A percentile compares a stretch with the other conserved stretches of the same genome.
These are phyloP conservation scores for Cydonia oblonga DNA, from an alignment of 331 rosid genomes.

Conservation along the genomic window DNA sequence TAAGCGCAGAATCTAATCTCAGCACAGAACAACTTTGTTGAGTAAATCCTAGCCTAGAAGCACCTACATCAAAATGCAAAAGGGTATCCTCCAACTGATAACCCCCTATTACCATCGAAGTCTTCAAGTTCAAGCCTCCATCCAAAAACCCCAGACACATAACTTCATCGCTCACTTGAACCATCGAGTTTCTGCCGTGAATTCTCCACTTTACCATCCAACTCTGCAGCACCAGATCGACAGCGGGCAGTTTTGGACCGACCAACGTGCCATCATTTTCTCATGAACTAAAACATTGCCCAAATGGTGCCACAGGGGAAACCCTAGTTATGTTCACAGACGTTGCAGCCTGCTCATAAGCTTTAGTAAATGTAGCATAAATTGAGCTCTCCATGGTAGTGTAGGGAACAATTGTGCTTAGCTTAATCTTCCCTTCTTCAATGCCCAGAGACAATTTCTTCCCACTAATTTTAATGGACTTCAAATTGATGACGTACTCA, in stretches of 20 bases:
- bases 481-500: constrained; percentile 53
- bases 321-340: constrained; percentile 29
- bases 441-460: constrained; percentile 25
- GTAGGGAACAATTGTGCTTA: constrained; percentile 60
- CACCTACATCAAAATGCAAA: constrained; percentile 32
- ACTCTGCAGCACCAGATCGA: constrained; percentile 32
- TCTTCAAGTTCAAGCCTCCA: constrained; percentile 23
- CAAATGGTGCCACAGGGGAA: constrained; percentile 27
- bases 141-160: constrained; percentile 38
- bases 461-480: constrained; percentile 30
- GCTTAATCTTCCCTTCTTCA: constrained; percentile 37
- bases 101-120: constrained; percentile 35
- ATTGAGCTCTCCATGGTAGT: constrained; percentile 38
- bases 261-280: background rate
- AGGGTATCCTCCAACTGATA: constrained; percentile 33
- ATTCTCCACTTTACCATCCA: constrained; percentile 27
- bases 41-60: constrained; percentile 38
- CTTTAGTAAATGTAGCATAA: constrained; percentile 28
- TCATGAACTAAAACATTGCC: constrained; percentile 21
- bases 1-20: background rate
- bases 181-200: constrained; percentile 41
- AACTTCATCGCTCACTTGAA: constrained; percentile 17
- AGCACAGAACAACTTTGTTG: constrained; percentile 23
- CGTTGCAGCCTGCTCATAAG: constrained; percentile 18
- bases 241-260: constrained; percentile 21